Evolutionary conservation across 1,139 yeast species (phyloP).

Genomic region (Candida pseudoviswanathii): DNA sequence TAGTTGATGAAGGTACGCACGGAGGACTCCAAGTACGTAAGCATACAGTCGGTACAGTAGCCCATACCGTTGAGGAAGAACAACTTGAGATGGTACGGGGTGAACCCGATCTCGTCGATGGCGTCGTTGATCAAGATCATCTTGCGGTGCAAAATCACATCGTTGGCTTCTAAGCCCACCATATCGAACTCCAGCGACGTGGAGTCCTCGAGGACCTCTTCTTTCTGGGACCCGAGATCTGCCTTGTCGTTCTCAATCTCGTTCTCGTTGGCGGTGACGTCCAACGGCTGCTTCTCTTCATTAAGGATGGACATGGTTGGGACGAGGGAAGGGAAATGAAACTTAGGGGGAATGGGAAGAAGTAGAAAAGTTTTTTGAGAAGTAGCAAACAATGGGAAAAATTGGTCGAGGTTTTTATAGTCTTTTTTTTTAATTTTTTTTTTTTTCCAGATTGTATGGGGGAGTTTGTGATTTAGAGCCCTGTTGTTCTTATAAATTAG

Average conservation of each 20-base stretch:
- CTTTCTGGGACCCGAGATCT: slow-evolving; percentile 6
- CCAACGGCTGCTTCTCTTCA: slow-evolving; percentile 1
- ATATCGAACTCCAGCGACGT: slow-evolving; percentile 22
- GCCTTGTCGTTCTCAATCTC: neutral
- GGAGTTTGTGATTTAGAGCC: neutral
- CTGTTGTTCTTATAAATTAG: neutral
- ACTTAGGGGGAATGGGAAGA: neutral
- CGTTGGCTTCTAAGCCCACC: slow-evolving; percentile 27
- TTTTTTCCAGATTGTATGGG: neutral
- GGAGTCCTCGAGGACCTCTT: slow-evolving; percentile 12
- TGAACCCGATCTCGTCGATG: slow-evolving; percentile 40
- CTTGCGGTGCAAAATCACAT: slow-evolving; percentile 26
- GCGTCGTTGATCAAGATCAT: slow-evolving; percentile 34
- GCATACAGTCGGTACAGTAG: slow-evolving; percentile 62
- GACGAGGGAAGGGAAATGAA: neutral
- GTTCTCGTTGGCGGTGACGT: neutral
- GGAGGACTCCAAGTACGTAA: slow-evolving; percentile 43
- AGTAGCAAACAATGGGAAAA: neutral
- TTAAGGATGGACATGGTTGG: neutral
- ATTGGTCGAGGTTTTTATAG: neutral
- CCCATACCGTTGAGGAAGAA: slow-evolving; percentile 61
- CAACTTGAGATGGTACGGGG: slow-evolving; percentile 35
- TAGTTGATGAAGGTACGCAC: slow-evolving; percentile 43
- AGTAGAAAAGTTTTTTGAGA: neutral
- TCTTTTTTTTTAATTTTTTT: neutral